Conservation (phyloP, 805 yeast species). For the Pichia cabralensis region DNA sequence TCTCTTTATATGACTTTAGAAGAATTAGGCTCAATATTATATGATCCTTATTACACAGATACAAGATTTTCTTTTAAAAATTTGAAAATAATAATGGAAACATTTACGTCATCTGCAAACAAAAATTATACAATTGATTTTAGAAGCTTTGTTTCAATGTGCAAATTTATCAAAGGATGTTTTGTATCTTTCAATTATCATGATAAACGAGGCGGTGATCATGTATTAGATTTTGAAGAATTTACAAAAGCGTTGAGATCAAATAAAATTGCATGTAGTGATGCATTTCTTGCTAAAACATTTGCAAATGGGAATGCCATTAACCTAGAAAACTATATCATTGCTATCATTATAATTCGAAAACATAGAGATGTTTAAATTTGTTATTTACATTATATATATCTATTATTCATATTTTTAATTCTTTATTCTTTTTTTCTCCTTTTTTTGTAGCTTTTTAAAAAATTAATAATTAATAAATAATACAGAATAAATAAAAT, state of each 20-base stretch:
- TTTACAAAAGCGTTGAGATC: constrained; percentile 19
- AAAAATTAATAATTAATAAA: not conserved
- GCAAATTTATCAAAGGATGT: constrained; percentile 24
- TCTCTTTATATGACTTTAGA: constrained; percentile 10
- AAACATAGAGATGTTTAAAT: constrained; percentile 4
- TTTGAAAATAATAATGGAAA: constrained; percentile 12
- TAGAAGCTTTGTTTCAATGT: constrained; percentile 20
- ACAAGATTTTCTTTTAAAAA: constrained; percentile 14
- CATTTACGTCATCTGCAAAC: constrained; percentile 13
- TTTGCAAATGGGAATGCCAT: constrained; percentile 15
- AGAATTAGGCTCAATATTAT: constrained; percentile 12
- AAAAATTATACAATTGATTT: constrained; percentile 15
- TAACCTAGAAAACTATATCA: constrained; percentile 20
- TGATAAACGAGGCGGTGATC: constrained; percentile 17
- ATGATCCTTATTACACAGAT: constrained; percentile 17
- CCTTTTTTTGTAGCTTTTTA: not conserved
- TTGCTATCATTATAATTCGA: constrained; percentile 21
- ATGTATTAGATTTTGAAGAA: constrained; percentile 19
- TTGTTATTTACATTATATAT: not conserved
- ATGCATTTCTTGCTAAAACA: constrained; percentile 12
- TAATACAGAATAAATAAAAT: too few species aligned
- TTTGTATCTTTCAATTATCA: constrained; percentile 21
- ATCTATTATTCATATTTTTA: not conserved
- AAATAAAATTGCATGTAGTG: constrained; percentile 19
- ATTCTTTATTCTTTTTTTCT: not conserved